Conservation (phyloP, 148 eudicot genomes). For the Hydrangea macrophylla region DNA sequence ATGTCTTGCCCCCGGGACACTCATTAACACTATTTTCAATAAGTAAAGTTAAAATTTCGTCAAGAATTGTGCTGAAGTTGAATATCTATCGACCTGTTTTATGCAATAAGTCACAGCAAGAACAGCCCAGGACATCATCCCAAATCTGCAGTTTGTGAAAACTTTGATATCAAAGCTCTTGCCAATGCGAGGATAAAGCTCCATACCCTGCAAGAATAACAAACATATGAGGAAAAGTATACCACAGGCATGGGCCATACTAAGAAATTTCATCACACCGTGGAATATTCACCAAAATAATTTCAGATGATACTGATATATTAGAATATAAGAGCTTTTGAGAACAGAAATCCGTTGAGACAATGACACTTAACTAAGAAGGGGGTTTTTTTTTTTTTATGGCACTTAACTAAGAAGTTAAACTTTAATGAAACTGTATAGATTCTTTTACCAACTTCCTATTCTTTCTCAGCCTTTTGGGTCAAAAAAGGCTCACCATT, state of each 20-base stretch:
- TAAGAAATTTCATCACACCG: not conserved
- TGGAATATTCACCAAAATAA: not conserved
- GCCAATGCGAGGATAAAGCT: constrained; percentile 92
- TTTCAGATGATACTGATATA: no score
- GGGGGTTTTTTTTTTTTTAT: no score
- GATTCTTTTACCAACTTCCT: not conserved
- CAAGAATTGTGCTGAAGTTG: not conserved
- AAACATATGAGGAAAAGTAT: not conserved
- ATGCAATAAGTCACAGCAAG: constrained; percentile 93
- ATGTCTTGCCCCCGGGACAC: not conserved
- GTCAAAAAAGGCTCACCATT: no score
- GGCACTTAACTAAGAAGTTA: not conserved
- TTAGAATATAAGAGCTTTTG: no score
- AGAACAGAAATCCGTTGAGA: no score
- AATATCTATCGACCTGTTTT: constrained; percentile 81
- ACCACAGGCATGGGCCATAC: not conserved
- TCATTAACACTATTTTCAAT: not conserved
- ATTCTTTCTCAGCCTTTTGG: no score
- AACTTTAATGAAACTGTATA: not conserved
- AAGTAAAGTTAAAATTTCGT: not conserved
- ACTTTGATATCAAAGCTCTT: constrained; percentile 89
- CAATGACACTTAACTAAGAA: no score
- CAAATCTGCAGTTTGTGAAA: constrained; percentile 95
- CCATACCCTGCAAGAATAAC: constrained; percentile 73
- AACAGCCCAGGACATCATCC: constrained; percentile 99